Base-by-base conservation (phyloP, 257 asterid genomes). In the Solanum ossicruentum region DNA sequence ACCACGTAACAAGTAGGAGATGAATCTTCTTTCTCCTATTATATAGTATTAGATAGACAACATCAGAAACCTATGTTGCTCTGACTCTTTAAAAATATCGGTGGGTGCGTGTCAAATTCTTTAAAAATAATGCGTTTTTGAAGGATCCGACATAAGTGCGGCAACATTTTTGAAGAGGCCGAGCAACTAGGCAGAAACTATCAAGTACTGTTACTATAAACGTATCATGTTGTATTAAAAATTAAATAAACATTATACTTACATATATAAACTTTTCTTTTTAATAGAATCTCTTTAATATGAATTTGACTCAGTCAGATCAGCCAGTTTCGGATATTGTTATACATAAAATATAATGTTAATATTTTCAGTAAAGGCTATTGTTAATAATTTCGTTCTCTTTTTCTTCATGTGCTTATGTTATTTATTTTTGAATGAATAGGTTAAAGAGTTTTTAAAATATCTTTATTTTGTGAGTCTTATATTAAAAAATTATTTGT, bases 1-100 rank as follows among this genome's bases (percentile, higher is more conserved):
- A 88, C 87, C 79, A 83, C 94, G 20, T 91, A 94, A 12, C 60
- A 75, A 8, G 13, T 73, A 47, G 58, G 61, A 75, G 15, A 49
- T 86, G 84, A 84, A 36, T 90, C 95, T 8, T 69, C 89, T 15
- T 84, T 90, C 83, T 84, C 92, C 12, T 90, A 84, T 87, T 88
- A 85, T 13, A 36, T 36, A 36, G 49, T 45, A 45, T 7, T 45
- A n/a, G 32, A 28, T 28, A 2, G 32, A 28, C 32, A 28, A 28
- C 32, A 28, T 28, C 32, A 28, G 32, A 28, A 28, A 28, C 32
- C 32, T 28, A 28, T 28, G 32, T 2, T 28, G 32, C 32, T 28
- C 3, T 2, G 32, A 28, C 32, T 28, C 32, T 28, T 28, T 3
- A 28, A 28, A 26, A 28, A 28, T 28, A 28, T 28, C 3, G 32